These are phyloP conservation scores for Delitschia confertaspora DNA, from an alignment of 495 filamentous ascomycete genomes.

Conservation along the genomic window DNA sequence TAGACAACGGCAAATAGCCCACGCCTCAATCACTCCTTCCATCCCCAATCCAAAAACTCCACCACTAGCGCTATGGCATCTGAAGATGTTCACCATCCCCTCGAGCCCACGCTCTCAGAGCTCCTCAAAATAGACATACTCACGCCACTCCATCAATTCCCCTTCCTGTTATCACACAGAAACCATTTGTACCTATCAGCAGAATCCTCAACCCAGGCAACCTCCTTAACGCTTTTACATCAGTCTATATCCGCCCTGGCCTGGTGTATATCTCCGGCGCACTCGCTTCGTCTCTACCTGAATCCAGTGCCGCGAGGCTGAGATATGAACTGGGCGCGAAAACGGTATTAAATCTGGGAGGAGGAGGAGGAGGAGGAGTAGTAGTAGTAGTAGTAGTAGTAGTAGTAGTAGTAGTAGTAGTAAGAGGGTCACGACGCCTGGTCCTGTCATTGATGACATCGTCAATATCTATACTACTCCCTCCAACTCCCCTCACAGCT, in stretches of 20 bases:
- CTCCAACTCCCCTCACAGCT: no score
- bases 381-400: no score
- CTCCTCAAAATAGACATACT: constrained; percentile 10
- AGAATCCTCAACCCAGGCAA: constrained; percentile 55
- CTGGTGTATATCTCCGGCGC: constrained; percentile 53
- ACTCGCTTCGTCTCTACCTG: constrained; percentile 43
- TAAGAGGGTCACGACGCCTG: no score
- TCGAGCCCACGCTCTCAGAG: constrained; percentile 2
- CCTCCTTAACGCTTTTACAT: constrained; percentile 46
- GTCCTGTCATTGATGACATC: no score
- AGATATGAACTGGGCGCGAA: constrained; percentile 45
- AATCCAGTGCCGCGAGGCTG: constrained; percentile 45
- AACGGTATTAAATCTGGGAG: no score
- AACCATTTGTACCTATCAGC: constrained; percentile 45
- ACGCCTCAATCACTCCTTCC: background rate
- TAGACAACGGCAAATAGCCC: no score
- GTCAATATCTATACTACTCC: no score
- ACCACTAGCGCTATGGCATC: background rate
- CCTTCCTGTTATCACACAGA: constrained; percentile 17
- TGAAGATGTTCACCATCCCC: constrained; percentile 3
- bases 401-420: no score
- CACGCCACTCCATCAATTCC: background rate
- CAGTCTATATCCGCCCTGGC: constrained; percentile 37
- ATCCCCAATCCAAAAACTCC: background rate
- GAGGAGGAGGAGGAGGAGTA: no score